Evolutionary conservation across 2,329 filamentous ascomycete species (phyloP).

Genomic region (Apiospora koreana): DNA sequence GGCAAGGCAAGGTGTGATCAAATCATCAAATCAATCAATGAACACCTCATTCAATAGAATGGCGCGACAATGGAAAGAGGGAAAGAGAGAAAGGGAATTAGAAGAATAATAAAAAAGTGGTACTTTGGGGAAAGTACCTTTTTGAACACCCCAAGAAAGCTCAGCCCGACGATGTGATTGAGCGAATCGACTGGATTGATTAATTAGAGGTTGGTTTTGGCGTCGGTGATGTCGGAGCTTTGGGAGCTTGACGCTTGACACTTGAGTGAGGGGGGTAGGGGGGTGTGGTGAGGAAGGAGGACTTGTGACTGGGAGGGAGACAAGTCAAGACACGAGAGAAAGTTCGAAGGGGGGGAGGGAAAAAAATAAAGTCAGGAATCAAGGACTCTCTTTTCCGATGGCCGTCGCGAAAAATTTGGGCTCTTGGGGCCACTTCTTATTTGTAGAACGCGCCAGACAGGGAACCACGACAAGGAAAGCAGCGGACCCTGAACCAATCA

Average conservation of each 20-base stretch:
- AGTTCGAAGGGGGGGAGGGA: constrained; percentile 1
- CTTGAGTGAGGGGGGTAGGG: constrained; percentile 28
- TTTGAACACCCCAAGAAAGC: constrained; percentile 16
- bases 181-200: background rate
- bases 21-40: constrained; percentile 24
- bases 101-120: constrained; percentile 23
- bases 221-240: constrained; percentile 4
- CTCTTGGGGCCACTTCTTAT: constrained; percentile 41
- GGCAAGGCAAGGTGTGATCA: constrained; percentile 16
- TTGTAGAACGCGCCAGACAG: constrained; percentile 38
- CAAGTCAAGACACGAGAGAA: constrained; percentile 33
- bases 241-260: constrained; percentile 24
- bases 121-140: constrained; percentile 23
- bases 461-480: constrained; percentile 15
- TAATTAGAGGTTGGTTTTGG: constrained; percentile 19
- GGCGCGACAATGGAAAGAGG: constrained; percentile 18
- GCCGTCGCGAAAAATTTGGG: constrained; percentile 37
- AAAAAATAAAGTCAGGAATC: constrained; percentile 36
- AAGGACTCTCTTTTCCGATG: constrained; percentile 29
- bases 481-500: constrained; percentile 14
- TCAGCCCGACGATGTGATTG: background rate
- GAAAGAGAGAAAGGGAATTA: constrained; percentile 6
- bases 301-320: constrained; percentile 29
- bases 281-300: constrained; percentile 13
- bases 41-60: constrained; percentile 16